Base-by-base conservation (phyloP, 2,329 filamentous ascomycete species). In the Alternaria novae-zelandiae region DNA sequence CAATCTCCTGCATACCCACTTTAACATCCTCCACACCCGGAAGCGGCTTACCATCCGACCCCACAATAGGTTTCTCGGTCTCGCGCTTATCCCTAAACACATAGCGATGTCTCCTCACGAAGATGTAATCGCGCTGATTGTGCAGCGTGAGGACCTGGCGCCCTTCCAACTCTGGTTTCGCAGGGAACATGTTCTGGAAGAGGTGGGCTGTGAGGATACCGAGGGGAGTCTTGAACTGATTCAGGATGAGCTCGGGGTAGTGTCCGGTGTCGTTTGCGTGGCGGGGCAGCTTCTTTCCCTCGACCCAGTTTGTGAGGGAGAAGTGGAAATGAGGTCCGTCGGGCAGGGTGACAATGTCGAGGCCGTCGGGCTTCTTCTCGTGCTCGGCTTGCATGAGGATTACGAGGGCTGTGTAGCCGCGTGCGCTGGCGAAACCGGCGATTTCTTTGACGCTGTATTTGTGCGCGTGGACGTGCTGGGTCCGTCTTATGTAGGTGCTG, bases 101-200 rank as follows among this genome's bases (percentile, higher is more conserved):
- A 76, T 99, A 99, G 50, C 96, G 86, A 80, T 98, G 94, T 41
- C 94, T 86, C 6, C 96, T 87, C 55, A 98, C 86, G 79, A 99
- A 99, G 72, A 98, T 96, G 80, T 95, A 98, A 80, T 98, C 95
- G 67, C 95, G 90, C 83, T 97, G 94, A 73, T 97, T 97, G 81
- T 97, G 94, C 56, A 97, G 82, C 1, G 95, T 97, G 9, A 97
- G 89, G 1, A 97, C 94, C 75, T 97, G 94, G 23, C 95, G 86
- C 5, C 95, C 95, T 70, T 91, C 86, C 6, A 98, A 84, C 73
- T 98, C 93, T 0, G 96, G 95, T 46, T 89, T 87, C 0, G 90
- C 87, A 0, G 95, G 96, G 80, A 93, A 96, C 26, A 96, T 81
- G 0, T 87, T 89, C 67, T 91, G 87, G 83, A 99, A 96, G 2